Evolutionary conservation across 495 filamentous ascomycete species (phyloP).

Genomic region (Immersiella caudata): DNA sequence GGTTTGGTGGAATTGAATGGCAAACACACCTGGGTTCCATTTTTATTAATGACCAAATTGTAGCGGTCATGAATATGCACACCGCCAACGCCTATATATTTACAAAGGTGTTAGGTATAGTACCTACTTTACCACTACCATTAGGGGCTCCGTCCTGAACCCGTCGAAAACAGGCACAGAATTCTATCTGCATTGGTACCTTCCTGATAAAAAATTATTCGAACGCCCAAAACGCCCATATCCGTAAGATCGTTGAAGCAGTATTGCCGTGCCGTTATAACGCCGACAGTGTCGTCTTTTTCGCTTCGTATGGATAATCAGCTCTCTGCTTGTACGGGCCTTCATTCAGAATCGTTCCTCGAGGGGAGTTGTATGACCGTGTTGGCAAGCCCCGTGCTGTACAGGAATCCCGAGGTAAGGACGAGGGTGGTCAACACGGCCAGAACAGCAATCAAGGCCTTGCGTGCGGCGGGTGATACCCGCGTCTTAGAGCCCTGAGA

Average conservation of each 20-base stretch:
- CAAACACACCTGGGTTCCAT: too few species aligned
- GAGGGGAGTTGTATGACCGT: conserved; percentile 11
- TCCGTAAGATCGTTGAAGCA: background rate
- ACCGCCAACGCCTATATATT: too few species aligned
- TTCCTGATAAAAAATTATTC: background rate
- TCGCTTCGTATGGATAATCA: background rate
- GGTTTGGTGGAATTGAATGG: background rate
- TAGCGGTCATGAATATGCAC: too few species aligned
- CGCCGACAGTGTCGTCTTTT: background rate
- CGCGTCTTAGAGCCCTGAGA: conserved; percentile 29
- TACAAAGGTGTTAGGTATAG: too few species aligned
- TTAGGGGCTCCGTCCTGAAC: background rate
- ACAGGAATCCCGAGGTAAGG: conserved; percentile 42
- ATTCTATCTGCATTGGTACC: background rate
- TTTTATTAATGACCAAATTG: too few species aligned
- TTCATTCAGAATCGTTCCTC: background rate
- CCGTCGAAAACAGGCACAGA: background rate
- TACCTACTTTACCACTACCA: too few species aligned
- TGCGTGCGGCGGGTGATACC: conserved; percentile 65
- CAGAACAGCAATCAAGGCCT: conserved; percentile 62
- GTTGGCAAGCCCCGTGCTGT: conserved; percentile 13
- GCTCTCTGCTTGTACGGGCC: background rate
- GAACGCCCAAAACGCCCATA: background rate
- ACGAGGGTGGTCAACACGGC: conserved; percentile 59
- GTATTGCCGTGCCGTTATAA: background rate